Evolutionary conservation across 2,329 filamentous ascomycete species (phyloP).

Genomic region (Colletotrichum orbiculare): DNA sequence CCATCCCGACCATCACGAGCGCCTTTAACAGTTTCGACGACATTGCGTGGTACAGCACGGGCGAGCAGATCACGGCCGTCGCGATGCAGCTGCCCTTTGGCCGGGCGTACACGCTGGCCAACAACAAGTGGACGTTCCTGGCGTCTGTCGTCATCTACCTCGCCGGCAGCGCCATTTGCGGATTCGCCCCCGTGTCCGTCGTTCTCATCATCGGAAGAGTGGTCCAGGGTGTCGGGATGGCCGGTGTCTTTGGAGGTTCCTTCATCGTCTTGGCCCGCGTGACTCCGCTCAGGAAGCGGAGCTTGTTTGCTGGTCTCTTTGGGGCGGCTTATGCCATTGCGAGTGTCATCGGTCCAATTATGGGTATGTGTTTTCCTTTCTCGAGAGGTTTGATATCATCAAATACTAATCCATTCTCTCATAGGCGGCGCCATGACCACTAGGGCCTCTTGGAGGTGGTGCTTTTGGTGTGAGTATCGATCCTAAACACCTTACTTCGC

Average conservation of each 20-base stretch:
- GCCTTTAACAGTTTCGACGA: conserved; percentile 53
- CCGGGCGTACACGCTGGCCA: conserved; percentile 45
- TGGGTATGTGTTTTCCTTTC: not conserved
- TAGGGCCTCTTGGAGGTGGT: no score
- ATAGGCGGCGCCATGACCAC: no score
- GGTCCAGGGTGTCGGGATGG: conserved; percentile 48
- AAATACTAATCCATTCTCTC: no score
- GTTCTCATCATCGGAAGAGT: conserved; percentile 51
- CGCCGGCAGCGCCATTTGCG: conserved; percentile 48
- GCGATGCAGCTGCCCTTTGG: conserved; percentile 44
- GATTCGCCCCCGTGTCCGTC: conserved; percentile 47
- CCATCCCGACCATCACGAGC: conserved; percentile 47
- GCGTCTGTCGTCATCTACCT: conserved; percentile 45
- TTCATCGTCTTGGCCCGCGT: conserved; percentile 69
- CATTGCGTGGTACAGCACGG: conserved; percentile 51
- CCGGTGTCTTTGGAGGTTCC: conserved; percentile 52
- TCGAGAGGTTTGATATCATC: no score
- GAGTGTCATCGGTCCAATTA: conserved; percentile 2
- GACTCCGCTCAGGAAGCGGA: conserved; percentile 61
- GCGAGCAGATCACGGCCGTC: conserved; percentile 42
- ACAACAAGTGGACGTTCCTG: conserved; percentile 44
- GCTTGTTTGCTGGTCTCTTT: conserved; percentile 42
- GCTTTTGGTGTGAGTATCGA: no score
- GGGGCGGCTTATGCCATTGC: conserved; percentile 64
- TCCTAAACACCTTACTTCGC: no score